Base-by-base conservation (phyloP, 176 grass and related monocot species). In the Dendrocalamus sinicus region DNA sequence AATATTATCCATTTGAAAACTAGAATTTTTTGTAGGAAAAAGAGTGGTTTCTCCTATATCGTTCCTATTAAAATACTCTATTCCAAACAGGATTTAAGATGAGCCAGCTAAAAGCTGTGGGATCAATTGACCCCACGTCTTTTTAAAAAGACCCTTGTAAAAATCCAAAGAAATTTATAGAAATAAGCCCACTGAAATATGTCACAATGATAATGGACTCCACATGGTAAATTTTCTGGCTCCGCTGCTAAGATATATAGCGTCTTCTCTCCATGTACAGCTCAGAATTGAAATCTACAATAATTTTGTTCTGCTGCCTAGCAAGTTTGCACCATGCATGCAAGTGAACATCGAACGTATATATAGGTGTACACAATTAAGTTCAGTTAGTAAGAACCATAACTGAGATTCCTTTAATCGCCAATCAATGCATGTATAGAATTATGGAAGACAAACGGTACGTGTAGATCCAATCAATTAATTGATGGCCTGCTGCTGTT, bases 351-450 rank as follows among this genome's bases (percentile, higher is more conserved):
- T 65, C 15, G 24, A 66, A 22, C 48, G 17, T 4, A 10, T 2
- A 16, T 5, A 0, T 17, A 52, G 46, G 46, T 32, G 46, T 50
- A 47, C 70, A 4, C 24, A 79, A 75, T 70, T 69, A 40, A n/a
- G 44, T 51, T 52, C 70, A 84, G 59, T 84, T 76, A 76, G 58
- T 8, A 35, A 35, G 28, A 75, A 75, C 72, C 48, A 35, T 67
- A 44, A 39, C 72, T 58, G 58, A 83, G 73, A 78, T 76, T 47
- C 66, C 43, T 55, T 7, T 59, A 67, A 67, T 77, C 6, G 12
- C 1, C 8, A 32, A 83, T 81, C 16, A 67, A 87, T 83, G 80
- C 61, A 74, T 83, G 73, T 83, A 55, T 20, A 83, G 40, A 86
- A 83, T 58, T 73, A 72, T 73, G n/a, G 9, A 78, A n/a, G 63